Conservation (phyloP, 1,284 basidiomycete species). For the Sphaerobolus stellatus region DNA sequence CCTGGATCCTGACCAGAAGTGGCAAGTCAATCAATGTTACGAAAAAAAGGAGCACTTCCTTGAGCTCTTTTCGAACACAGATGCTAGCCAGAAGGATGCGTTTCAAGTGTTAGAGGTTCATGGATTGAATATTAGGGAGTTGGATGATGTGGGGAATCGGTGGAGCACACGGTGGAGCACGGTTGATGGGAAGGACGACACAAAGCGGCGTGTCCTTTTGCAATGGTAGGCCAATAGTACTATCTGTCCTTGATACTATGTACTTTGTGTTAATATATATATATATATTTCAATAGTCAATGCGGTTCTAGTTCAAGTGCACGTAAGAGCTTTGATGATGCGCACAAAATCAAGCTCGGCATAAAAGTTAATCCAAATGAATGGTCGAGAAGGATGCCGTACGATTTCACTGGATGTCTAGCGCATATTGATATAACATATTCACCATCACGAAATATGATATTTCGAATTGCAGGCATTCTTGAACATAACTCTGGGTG, state of each 20-base stretch:
- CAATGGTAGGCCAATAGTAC: background rate
- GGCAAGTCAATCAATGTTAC: background rate
- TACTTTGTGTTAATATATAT: background rate
- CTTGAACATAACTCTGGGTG: constrained; percentile 28
- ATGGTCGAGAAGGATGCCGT: background rate
- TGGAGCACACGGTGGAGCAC: background rate
- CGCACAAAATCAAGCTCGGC: background rate
- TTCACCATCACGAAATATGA: background rate
- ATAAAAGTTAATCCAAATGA: background rate
- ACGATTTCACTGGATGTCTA: constrained; percentile 23
- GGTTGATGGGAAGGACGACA: background rate
- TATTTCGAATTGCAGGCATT: constrained; percentile 22
- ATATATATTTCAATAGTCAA: background rate
- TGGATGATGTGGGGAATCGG: background rate
- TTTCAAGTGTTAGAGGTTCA: background rate
- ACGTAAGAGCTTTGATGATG: background rate
- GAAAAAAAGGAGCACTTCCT: background rate
- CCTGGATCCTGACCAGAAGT: background rate
- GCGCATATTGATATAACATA: constrained; percentile 34
- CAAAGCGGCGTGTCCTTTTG: background rate
- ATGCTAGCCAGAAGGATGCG: background rate
- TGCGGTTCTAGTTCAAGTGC: background rate
- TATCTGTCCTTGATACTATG: background rate
- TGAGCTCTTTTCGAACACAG: background rate
- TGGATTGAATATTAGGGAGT: background rate